Base-by-base conservation (phyloP, 208 protist genomes). In the Naegleria lovaniensis region DNA sequence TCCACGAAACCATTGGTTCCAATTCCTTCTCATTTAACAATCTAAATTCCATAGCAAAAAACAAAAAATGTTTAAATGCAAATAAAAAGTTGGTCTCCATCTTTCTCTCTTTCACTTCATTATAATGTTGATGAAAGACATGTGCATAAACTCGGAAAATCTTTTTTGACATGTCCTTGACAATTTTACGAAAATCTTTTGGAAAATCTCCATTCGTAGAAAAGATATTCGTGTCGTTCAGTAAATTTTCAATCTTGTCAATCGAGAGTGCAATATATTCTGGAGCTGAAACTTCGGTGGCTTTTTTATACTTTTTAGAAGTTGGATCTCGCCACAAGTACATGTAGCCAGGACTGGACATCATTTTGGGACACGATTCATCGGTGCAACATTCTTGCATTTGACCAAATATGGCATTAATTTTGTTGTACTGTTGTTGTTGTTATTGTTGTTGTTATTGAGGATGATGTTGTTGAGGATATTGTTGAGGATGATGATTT, bases 101-200 rank as follows among this genome's bases (percentile, higher is more conserved):
- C n/a, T 79, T 79, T 79, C 16, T 36, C 7, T 79, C 29, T 79
- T 11, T 93, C 51, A 99, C 98, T 90, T 98, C 96, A 43, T 95
- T 91, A 91, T 99, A 99, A 93, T 99, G 99, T n/a, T 95, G 96
- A 94, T 99, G 97, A 93, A 99, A 99, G 76, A 99, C 98, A 91
- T 99, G 99, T 22, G 97, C 98, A 93, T 99, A 99, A 0, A 99
- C 97, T 55, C 99, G 95, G 93, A 99, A 99, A 25, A 99, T 94
- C 40, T 98, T 93, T 83, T 98, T 97, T 93, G 99, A 99, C 25
- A 99, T 99, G 75, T 96, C 98, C 39, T 96, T 96, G 25, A 99
- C 97, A 38, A 51, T 79, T 0, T 83, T 38, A 19, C 79, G 25
- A 79, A 97, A 97, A 89, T 96, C 94, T 25, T 67, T 89, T 55